phyloP scores from a whole-genome alignment of 2,329 filamentous ascomycete species.

The Penicillium oxalicum region DNA sequence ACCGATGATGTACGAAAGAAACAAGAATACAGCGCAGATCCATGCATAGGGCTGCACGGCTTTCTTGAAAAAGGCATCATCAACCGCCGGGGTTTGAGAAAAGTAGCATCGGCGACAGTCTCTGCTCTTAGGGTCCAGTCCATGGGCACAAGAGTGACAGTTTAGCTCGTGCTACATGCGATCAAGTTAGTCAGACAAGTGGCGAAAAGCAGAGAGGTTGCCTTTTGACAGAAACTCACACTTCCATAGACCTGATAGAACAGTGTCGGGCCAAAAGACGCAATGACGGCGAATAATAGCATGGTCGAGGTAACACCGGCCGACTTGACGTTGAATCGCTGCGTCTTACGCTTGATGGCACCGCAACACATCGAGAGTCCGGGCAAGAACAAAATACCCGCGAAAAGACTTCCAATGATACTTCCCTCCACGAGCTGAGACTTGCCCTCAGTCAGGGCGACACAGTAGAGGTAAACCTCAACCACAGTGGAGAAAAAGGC shows the following conservation, averaged over 20 bases:
- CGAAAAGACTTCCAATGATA: conserved; percentile 96
- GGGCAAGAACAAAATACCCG: conserved; percentile 88
- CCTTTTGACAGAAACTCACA: conserved; percentile 40
- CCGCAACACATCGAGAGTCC: conserved; percentile 98
- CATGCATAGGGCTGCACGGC: conserved; percentile 93
- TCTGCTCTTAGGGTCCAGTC: conserved; percentile 36
- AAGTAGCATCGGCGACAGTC: conserved; percentile 95
- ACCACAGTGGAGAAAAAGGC: conserved; percentile 97
- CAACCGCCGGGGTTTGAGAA: conserved; percentile 73
- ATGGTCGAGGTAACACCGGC: conserved; percentile 97
- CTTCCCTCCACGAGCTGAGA: conserved; percentile 89
- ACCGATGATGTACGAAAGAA: conserved; percentile 88
- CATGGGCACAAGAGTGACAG: conserved; percentile 61
- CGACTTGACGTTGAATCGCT: conserved; percentile 94
- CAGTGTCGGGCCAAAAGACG: conserved; percentile 87
- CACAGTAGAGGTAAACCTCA: conserved; percentile 95
- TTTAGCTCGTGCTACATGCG: conserved; percentile 72
- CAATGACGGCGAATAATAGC: conserved; percentile 92
- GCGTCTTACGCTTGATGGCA: conserved; percentile 94
- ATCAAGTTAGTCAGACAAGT: conserved; percentile 30
- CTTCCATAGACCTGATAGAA: conserved; percentile 99
- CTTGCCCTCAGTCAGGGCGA: conserved; percentile 88
- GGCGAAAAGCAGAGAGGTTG: not conserved
- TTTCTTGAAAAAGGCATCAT: conserved; percentile 82
- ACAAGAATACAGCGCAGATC: conserved; percentile 75